phyloP scores from a whole-genome alignment of 1,284 basidiomycete species.

The Ceratobasidium sp. region DNA sequence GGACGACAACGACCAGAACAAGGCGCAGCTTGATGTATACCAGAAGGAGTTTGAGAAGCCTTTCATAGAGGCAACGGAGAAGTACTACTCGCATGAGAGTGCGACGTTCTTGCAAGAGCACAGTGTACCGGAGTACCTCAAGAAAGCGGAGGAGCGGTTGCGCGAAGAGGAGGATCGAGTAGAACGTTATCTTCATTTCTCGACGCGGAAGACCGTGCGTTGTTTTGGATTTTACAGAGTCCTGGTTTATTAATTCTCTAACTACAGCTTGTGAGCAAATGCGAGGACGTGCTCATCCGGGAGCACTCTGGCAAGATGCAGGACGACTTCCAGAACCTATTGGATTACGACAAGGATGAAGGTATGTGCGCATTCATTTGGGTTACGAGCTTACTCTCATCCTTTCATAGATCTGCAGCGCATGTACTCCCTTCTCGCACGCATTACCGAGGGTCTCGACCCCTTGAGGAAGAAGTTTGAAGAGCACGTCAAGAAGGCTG shows the following conservation, averaged over 20 bases:
- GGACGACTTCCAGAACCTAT: constrained; percentile 92
- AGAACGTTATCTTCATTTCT: constrained; percentile 91
- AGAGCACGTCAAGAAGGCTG: constrained; percentile 91
- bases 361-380: constrained; percentile 49
- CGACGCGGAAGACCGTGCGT: constrained; percentile 77
- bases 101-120: constrained; percentile 90
- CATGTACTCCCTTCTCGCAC: constrained; percentile 93
- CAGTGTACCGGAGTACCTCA: constrained; percentile 95
- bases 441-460: constrained; percentile 91
- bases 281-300: constrained; percentile 92
- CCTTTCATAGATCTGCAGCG: constrained; percentile 76
- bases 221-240: not conserved
- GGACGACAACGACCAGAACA: constrained; percentile 90
- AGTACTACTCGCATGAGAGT: constrained; percentile 93
- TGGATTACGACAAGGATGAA: constrained; percentile 93
- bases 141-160: constrained; percentile 92
- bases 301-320: constrained; percentile 90
- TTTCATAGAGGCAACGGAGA: constrained; percentile 89
- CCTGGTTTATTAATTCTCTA: constrained; percentile 5
- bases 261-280: constrained; percentile 78
- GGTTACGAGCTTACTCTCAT: not conserved
- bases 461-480: constrained; percentile 94
- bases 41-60: constrained; percentile 89
- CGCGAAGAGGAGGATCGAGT: constrained; percentile 96
- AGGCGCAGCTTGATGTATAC: constrained; percentile 94